These are phyloP conservation scores for Penicillium roqueforti DNA, from an alignment of 495 filamentous ascomycete species.

Conservation along the genomic window DNA sequence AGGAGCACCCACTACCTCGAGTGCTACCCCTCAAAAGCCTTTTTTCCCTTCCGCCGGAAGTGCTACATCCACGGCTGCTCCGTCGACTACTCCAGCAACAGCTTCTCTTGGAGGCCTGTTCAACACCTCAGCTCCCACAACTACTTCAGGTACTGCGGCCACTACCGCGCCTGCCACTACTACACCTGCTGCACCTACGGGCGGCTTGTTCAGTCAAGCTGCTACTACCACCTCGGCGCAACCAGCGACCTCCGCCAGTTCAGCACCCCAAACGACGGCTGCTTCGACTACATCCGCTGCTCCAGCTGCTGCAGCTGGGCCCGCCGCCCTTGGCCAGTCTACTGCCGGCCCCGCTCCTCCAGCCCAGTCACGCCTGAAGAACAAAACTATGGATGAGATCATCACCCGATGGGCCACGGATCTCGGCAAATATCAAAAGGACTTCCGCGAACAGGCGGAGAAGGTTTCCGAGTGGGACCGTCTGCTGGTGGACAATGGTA, in stretches of 20 bases:
- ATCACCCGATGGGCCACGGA: constrained; percentile 97
- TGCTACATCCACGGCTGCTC: constrained; percentile 32
- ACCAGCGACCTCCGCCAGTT: constrained; percentile 15
- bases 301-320: constrained; percentile 26
- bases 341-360: constrained; percentile 73
- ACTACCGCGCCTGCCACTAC: constrained; percentile 22
- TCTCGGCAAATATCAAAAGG: constrained; percentile 89
- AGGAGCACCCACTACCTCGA: constrained; percentile 31
- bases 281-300: constrained; percentile 22
- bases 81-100: constrained; percentile 39
- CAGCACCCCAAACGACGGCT: constrained; percentile 19
- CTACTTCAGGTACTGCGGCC: constrained; percentile 28
- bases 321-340: constrained; percentile 56
- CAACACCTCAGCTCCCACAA: constrained; percentile 29
- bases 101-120: constrained; percentile 39
- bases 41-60: constrained; percentile 36
- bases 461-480: constrained; percentile 90
- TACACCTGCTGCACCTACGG: constrained; percentile 19
- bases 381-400: constrained; percentile 99
- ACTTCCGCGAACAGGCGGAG: constrained; percentile 83
- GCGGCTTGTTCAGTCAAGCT: constrained; percentile 30
- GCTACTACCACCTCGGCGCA: constrained; percentile 27
- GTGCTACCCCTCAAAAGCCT: constrained; percentile 39
- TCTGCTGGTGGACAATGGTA: constrained; percentile 82
- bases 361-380: constrained; percentile 82